These are phyloP conservation scores for Amauroascus verrucosus DNA, from an alignment of 2,329 filamentous ascomycete species.

Conservation along the genomic window DNA sequence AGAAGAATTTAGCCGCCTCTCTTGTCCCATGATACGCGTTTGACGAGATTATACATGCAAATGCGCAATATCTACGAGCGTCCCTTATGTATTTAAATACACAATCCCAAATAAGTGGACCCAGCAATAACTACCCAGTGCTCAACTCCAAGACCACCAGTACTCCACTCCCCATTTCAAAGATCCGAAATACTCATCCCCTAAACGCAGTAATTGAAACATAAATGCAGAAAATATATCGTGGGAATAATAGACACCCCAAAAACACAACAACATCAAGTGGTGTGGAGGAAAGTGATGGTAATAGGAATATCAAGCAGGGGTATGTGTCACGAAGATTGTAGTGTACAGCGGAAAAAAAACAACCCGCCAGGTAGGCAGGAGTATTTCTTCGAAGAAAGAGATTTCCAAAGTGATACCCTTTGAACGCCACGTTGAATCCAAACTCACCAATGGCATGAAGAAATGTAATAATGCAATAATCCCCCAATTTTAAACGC, in stretches of 20 bases:
- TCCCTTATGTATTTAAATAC: too few species aligned
- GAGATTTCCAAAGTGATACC: not conserved
- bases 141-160: too few species aligned
- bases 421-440: not conserved
- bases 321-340: not conserved
- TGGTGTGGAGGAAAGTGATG: not conserved
- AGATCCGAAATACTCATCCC: not conserved
- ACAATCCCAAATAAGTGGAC: too few species aligned
- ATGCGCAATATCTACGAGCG: too few species aligned
- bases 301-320: not conserved
- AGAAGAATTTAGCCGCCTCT: too few species aligned
- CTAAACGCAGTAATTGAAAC: not conserved
- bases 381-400: not conserved
- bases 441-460: not conserved
- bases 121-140: too few species aligned
- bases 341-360: not conserved
- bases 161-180: too few species aligned
- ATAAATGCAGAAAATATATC: not conserved
- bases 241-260: not conserved
- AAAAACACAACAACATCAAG: not conserved
- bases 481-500: slow-evolving; percentile 5
- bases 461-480: not conserved
- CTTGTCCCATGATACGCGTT: too few species aligned
- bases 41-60: too few species aligned
- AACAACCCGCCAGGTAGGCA: not conserved